phyloP scores from a whole-genome alignment of 2,329 filamentous ascomycete genomes.

The Didymosphaeria variabile region DNA sequence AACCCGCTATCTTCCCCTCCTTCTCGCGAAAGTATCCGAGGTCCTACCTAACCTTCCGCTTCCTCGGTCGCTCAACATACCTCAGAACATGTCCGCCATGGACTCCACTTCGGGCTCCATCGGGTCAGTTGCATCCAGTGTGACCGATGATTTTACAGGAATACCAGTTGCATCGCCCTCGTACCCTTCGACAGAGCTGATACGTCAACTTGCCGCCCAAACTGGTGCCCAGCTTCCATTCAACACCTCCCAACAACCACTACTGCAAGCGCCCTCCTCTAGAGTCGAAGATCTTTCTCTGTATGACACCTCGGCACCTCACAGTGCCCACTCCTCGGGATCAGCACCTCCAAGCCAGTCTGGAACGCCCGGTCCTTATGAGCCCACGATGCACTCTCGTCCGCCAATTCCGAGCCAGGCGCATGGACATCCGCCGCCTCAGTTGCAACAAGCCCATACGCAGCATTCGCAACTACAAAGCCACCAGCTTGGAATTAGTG shows the following conservation, averaged over 20 bases:
- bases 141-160: constrained; percentile 39
- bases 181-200: constrained; percentile 45
- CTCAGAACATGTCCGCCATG: constrained; percentile 39
- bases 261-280: constrained; percentile 40
- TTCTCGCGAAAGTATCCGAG: constrained; percentile 79
- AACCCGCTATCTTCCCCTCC: constrained; percentile 77
- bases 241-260: constrained; percentile 41
- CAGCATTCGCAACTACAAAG: constrained; percentile 40
- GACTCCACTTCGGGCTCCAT: constrained; percentile 34
- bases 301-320: constrained; percentile 40
- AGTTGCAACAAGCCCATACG: constrained; percentile 37
- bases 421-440: constrained; percentile 36
- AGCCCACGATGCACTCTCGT: constrained; percentile 32
- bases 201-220: constrained; percentile 47
- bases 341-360: constrained; percentile 43
- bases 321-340: constrained; percentile 44
- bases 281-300: constrained; percentile 48
- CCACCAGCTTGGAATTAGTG: constrained; percentile 42
- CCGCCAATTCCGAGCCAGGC: constrained; percentile 26
- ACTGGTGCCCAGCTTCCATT: constrained; percentile 47
- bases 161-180: constrained; percentile 39
- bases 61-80: constrained; percentile 45
- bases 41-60: constrained; percentile 64
- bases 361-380: constrained; percentile 46
- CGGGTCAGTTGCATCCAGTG: constrained; percentile 41